A percentile compares a stretch with the other conserved stretches of the same genome.
Evolutionary conservation across 2,329 filamentous ascomycete genomes (phyloP).

Genomic region (Nemania sp.): DNA sequence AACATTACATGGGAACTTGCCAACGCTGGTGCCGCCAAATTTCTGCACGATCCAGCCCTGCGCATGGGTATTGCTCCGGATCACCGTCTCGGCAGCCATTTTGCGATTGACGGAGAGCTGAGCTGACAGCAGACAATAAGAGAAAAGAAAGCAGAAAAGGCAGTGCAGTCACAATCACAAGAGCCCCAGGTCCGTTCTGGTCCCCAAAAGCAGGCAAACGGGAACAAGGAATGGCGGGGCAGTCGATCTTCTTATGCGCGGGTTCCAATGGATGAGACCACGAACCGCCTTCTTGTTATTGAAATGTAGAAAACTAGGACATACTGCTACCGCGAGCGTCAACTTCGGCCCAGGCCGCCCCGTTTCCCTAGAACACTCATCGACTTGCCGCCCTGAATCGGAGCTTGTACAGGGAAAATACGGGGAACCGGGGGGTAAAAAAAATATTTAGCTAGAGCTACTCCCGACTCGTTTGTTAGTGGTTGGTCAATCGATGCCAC

Average conservation of each 20-base stretch:
- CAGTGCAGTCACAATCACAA: slow-evolving; percentile 1
- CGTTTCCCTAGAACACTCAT: slow-evolving; percentile 10
- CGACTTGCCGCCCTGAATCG: slow-evolving; percentile 22
- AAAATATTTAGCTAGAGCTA: slow-evolving; percentile 13
- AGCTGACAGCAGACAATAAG: not conserved
- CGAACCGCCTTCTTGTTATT: slow-evolving; percentile 2
- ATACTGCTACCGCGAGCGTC: slow-evolving; percentile 4
- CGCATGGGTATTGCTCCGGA: slow-evolving; percentile 37
- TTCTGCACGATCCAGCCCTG: slow-evolving; percentile 86
- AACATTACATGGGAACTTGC: slow-evolving; percentile 81
- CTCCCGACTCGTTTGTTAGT: slow-evolving; percentile 11
- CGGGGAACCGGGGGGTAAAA: not conserved
- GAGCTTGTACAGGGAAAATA: slow-evolving; percentile 18
- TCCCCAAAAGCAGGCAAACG: not conserved
- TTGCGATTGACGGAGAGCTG: not conserved
- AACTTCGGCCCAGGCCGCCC: slow-evolving; percentile 20
- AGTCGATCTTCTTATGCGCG: too few species aligned
- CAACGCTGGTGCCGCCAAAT: slow-evolving; percentile 92
- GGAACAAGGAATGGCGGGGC: slow-evolving; percentile 9
- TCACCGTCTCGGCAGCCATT: slow-evolving; percentile 26
- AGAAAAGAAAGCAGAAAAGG: not conserved
- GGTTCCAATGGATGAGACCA: not conserved
- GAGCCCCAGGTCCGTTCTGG: not conserved
- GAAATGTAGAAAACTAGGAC: not conserved
- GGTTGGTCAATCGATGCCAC: slow-evolving; percentile 3